phyloP scores from a whole-genome alignment of 495 filamentous ascomycete genomes.

The Halenospora varia region DNA sequence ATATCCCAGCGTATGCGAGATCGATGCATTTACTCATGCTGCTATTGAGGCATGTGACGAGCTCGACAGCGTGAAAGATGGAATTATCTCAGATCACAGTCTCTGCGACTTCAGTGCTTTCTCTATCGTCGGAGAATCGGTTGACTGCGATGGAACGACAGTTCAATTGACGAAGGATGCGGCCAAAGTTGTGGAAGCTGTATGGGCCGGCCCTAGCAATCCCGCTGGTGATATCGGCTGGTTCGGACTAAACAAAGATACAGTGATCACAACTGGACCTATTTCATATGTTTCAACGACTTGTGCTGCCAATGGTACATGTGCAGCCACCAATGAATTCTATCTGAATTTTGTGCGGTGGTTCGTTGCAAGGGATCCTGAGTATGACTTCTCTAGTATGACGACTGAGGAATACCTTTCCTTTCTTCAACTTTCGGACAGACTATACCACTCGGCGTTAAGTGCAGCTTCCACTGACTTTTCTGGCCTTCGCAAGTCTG shows the following conservation, averaged over 20 bases:
- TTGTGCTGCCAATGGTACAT: too few species aligned
- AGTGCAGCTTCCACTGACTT: background rate
- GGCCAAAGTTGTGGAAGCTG: background rate
- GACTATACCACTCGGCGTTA: background rate
- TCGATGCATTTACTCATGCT: conserved; percentile 28
- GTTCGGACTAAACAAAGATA: background rate
- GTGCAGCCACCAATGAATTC: too few species aligned
- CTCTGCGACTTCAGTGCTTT: conserved; percentile 16
- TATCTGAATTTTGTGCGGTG: too few species aligned
- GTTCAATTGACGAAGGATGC: too few species aligned
- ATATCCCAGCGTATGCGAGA: conserved; percentile 26
- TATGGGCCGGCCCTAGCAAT: background rate
- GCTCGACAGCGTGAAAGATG: conserved; percentile 35
- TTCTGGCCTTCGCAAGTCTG: background rate
- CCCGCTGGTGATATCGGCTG: background rate
- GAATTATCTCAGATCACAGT: conserved; percentile 26
- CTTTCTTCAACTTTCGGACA: background rate
- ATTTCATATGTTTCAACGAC: too few species aligned
- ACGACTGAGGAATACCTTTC: background rate
- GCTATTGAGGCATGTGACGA: conserved; percentile 36
- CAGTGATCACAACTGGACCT: background rate
- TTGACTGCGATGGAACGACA: too few species aligned
- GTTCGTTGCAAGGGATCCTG: background rate
- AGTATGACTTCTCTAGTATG: background rate
- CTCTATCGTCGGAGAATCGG: conserved; percentile 2